Base-by-base conservation (phyloP, 768 basidiomycete genomes). In the Trametes maxima region DNA sequence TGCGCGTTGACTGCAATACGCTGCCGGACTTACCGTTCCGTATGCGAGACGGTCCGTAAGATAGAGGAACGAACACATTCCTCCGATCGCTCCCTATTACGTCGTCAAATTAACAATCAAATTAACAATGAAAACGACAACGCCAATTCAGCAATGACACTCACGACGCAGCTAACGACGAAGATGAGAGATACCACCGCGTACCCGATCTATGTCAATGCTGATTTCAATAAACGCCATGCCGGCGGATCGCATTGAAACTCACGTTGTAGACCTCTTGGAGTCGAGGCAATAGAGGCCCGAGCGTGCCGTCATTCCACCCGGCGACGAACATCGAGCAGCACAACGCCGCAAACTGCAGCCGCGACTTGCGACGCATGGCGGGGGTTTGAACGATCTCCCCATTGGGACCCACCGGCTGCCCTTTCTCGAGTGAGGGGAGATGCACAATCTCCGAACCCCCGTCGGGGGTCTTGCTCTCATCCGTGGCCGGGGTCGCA, bases 231-330 rank as follows among this genome's bases (percentile, higher is more conserved):
- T 8, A 16, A 46, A 7, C 1, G 22, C 24, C 43, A n/a, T 45
- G 14, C 45, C 16, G 33, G 17, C 10, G 21, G 12, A 36, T 14
- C 4, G 2, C 0, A 0, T 10, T 2, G 2, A 36, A 7, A 56
- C 71, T 35, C 57, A 79, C 81, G 65, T 74, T 72, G 69, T 80
- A 82, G 69, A 81, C 79, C 12, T 74, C 72, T 68, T 89, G 89
- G 44, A 93, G 84, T 11, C 84, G 78, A 2, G 88, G 90, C 7
- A 93, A 72, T 21, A 93, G 71, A 0, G 91, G 89, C 3, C 91
- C 90, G 13, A 82, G 80, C 0, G 85, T 80, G 13, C 85, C 86
- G 70, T 90, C 89, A 65, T 86, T 89, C 89, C 89, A 92, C 21
- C 90, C 90, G 16, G 78, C 78, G 4, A 88, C 74, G 57, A 85